Base-by-base conservation (phyloP, 176 grass and related monocot genomes). In the Avena sativa region DNA sequence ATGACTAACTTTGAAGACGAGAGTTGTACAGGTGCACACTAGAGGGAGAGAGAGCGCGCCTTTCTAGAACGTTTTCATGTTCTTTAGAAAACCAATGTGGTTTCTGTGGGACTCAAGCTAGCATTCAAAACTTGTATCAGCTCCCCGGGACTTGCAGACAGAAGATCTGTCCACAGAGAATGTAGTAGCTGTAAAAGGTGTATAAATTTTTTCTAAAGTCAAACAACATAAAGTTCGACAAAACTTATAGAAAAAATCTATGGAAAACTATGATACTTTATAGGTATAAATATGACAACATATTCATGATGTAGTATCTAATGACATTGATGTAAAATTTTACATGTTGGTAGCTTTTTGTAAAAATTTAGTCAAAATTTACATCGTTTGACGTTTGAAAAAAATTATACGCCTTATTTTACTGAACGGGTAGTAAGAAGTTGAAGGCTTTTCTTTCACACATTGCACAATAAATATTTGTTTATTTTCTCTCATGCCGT, bases 401-500 rank as follows among this genome's bases (percentile, higher is more conserved):
- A 43, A 40, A 40, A 0, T 40, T 6, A 40, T 40, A 40, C 5
- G 0, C 5, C 38, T 43, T 43, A 43, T 43, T 43, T 43, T 43
- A 43, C 40, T 5, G 6, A 43, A 43, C 7, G 4, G 40, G 40
- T 43, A 15, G 83, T 67, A 49, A 53, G 63, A 74, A 74, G 28
- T 0, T 12, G 73, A 55, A 67, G 10, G 73, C 8, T 34, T 13
- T 46, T 81, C 38, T 76, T 26, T 78, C 12, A 26, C n/a, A 50
- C 4, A 2, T 61, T n/a, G 1, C 4, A 76, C 53, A 55, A 63
- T 13, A 30, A 53, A 32, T 32, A 30, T 32, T 47, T 21, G 21
- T 66, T 69, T 57, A 79, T 51, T 74, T 77, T 67, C 19, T n/a
- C 13, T 71, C 20, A 5, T 20, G 50, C 28, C 71, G 73, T 46